These are phyloP conservation scores for Symbiotaphrina buchneri DNA, from an alignment of 495 filamentous ascomycete species.

Conservation along the genomic window DNA sequence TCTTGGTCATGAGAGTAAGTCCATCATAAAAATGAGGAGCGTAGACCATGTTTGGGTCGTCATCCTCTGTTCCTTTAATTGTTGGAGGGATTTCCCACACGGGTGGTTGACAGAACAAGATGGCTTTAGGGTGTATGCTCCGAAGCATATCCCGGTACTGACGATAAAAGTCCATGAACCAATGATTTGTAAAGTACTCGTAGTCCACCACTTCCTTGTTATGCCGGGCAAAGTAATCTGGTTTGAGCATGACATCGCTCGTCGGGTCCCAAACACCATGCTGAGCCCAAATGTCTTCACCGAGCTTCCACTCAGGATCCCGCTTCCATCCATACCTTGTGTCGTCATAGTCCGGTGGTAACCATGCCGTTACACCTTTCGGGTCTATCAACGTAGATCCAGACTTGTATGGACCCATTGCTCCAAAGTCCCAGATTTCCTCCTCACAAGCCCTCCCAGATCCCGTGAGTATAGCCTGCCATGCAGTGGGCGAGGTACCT, in stretches of 20 bases:
- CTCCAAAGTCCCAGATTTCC: constrained; percentile 81
- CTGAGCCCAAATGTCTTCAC: constrained; percentile 90
- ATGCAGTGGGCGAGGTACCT: constrained; percentile 82
- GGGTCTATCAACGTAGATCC: constrained; percentile 72
- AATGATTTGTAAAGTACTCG: constrained; percentile 66
- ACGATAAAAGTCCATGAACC: constrained; percentile 72
- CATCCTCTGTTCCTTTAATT: constrained; percentile 72
- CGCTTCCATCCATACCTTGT: constrained; percentile 75
- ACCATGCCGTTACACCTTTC: constrained; percentile 65
- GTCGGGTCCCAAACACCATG: constrained; percentile 86
- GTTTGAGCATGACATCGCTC: constrained; percentile 51
- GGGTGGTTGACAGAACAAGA: constrained; percentile 81
- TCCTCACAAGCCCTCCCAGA: constrained; percentile 78
- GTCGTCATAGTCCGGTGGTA: constrained; percentile 62
- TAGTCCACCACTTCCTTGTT: constrained; percentile 56
- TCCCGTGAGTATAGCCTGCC: constrained; percentile 79
- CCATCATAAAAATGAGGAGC: constrained; percentile 94
- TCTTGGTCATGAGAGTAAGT: constrained; percentile 89
- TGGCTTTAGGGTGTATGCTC: constrained; percentile 49
- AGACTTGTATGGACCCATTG: constrained; percentile 75
- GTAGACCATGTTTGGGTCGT: constrained; percentile 78
- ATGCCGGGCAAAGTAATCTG: constrained; percentile 71
- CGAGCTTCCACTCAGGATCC: constrained; percentile 72
- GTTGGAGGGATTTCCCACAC: constrained; percentile 77
- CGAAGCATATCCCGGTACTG: constrained; percentile 52